Conservation (phyloP, 139 green algal genomes). For the Closterium sp. region DNA sequence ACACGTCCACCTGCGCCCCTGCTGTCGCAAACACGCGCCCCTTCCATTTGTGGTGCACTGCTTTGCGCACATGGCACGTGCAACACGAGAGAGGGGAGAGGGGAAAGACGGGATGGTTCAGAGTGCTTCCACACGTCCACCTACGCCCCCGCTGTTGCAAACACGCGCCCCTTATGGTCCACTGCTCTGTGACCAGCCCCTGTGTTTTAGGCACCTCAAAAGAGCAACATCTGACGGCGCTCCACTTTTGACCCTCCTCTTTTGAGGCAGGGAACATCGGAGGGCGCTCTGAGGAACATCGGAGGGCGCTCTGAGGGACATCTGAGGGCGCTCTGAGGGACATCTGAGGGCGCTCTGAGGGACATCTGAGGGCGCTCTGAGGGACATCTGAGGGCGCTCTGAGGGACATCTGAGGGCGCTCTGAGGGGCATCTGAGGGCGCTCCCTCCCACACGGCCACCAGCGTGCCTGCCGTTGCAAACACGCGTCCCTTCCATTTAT, state of each 20-base stretch:
- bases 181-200: conserved; percentile 60
- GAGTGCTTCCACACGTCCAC: conserved; percentile 82
- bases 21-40: conserved; percentile 79
- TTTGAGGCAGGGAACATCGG: too few relatives aligned
- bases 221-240: too few relatives aligned
- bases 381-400: not conserved
- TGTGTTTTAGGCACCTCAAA: too few relatives aligned
- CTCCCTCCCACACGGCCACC: conserved; percentile 85
- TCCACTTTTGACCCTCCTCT: too few relatives aligned
- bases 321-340: too few relatives aligned
- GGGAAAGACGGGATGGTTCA: not conserved
- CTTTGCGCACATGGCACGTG: conserved; percentile 32
- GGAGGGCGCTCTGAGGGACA: too few relatives aligned
- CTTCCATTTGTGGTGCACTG: conserved; percentile 85
- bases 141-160: conserved; percentile 77
- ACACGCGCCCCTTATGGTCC: conserved; percentile 78
- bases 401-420: too few relatives aligned
- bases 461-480: conserved; percentile 82
- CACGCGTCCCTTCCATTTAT: conserved; percentile 70
- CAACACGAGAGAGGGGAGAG: conserved; percentile 59
- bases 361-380: too few relatives aligned
- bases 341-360: too few relatives aligned
- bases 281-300: too few relatives aligned
- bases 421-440: too few relatives aligned
- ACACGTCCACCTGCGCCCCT: conserved; percentile 79